Conservation (phyloP, 2,329 filamentous ascomycete genomes). For the Claviceps pazoutovae region DNA sequence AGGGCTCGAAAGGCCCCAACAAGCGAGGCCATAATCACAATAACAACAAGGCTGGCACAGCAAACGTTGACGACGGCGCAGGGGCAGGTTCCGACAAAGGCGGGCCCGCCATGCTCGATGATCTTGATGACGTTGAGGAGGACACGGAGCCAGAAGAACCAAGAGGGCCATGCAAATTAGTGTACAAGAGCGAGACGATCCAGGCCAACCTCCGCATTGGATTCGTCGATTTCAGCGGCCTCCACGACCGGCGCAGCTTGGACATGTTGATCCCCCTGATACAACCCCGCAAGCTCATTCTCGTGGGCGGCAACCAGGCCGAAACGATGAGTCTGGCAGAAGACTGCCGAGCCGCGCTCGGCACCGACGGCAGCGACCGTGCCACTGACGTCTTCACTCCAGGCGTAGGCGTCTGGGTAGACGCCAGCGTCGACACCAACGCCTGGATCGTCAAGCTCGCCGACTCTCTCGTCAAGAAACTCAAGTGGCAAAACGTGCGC, state of each 20-base stretch:
- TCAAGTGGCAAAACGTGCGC: slow-evolving; percentile 90
- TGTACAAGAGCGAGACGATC: slow-evolving; percentile 49
- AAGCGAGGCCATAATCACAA: slow-evolving; percentile 45
- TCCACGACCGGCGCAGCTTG: slow-evolving; percentile 86
- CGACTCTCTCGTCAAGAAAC: slow-evolving; percentile 66
- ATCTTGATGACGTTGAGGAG: slow-evolving; percentile 45
- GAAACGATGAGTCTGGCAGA: slow-evolving; percentile 69
- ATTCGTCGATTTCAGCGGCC: slow-evolving; percentile 79
- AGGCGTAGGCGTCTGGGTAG: slow-evolving; percentile 53
- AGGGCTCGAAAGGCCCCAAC: slow-evolving; percentile 25
- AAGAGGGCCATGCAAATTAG: slow-evolving; percentile 60
- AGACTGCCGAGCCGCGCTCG: slow-evolving; percentile 60
- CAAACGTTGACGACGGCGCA: slow-evolving; percentile 28
- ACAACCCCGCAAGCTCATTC: slow-evolving; percentile 81
- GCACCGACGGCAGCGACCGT: slow-evolving; percentile 28
- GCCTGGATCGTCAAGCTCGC: slow-evolving; percentile 92
- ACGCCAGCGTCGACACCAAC: slow-evolving; percentile 94
- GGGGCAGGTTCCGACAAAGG: slow-evolving; percentile 21
- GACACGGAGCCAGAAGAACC: slow-evolving; percentile 37
- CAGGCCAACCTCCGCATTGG: slow-evolving; percentile 62
- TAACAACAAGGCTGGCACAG: slow-evolving; percentile 18
- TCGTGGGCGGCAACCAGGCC: slow-evolving; percentile 66
- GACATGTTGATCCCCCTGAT: slow-evolving; percentile 93
- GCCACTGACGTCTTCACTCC: slow-evolving; percentile 71
- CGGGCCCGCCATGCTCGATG: slow-evolving; percentile 34